Conservation (phyloP, 768 basidiomycete genomes). For the Rhizopogon vesiculosus region DNA sequence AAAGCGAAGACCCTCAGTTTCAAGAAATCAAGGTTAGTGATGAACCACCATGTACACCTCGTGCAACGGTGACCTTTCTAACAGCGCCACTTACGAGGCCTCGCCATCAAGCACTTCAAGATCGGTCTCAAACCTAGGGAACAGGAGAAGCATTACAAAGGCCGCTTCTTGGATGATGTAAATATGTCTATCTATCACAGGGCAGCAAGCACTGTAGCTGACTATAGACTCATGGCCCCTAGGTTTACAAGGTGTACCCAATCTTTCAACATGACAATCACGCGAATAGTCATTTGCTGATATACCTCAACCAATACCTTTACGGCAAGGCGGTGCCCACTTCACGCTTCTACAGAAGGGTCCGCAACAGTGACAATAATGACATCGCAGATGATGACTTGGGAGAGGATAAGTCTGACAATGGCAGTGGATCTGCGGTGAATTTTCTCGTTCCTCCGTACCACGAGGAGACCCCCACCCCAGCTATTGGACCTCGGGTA, state of each 20-base stretch:
- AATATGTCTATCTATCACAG: neutral
- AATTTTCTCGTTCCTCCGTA: neutral
- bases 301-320: neutral
- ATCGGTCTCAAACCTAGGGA: neutral
- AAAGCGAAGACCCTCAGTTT: neutral
- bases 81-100: neutral
- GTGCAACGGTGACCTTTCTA: neutral
- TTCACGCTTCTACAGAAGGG: neutral
- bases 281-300: neutral
- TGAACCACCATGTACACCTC: neutral
- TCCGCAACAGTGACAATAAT: neutral
- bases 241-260: neutral
- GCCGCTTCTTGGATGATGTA: neutral
- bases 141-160: neutral
- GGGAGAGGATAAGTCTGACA: neutral
- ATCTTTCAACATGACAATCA: neutral
- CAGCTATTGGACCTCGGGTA: neutral
- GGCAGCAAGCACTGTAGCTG: too few relatives aligned
- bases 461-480: neutral
- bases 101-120: slow-evolving; percentile 1
- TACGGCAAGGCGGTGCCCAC: neutral
- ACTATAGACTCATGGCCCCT: neutral
- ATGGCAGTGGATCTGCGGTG: too few relatives aligned
- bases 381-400: too few relatives aligned
- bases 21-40: neutral